Evolutionary conservation across 2,329 filamentous ascomycete species (phyloP).

Genomic region (Drechslerella coelobrocha): DNA sequence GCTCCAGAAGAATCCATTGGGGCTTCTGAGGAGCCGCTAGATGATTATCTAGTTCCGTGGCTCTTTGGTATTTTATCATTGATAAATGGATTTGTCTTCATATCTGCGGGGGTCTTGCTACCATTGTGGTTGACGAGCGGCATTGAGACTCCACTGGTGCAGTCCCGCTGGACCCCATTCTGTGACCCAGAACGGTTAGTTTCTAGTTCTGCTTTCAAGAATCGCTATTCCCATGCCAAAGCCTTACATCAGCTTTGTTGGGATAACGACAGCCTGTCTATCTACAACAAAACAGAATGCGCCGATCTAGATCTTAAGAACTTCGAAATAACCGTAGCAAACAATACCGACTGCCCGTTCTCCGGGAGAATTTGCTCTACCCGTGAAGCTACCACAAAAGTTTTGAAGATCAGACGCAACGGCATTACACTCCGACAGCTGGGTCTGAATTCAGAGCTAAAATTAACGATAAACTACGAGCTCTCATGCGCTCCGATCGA

Average conservation of each 20-base stretch:
- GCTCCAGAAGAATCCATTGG: background rate
- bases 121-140: conserved; percentile 5
- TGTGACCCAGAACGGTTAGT: background rate
- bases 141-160: conserved; percentile 5
- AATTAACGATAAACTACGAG: conserved; percentile 4
- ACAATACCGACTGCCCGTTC: conserved; percentile 3
- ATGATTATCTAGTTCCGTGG: conserved; percentile 6
- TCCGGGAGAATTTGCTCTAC: conserved; percentile 5
- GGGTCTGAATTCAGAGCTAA: conserved; percentile 8
- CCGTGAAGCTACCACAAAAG: background rate
- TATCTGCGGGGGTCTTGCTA: conserved; percentile 5
- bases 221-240: background rate
- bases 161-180: conserved; percentile 6
- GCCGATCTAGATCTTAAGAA: background rate
- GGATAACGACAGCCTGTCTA: background rate
- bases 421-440: conserved; percentile 11
- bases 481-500: conserved; percentile 8
- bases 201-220: too few species aligned
- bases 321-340: background rate
- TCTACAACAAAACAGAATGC: conserved; percentile 4
- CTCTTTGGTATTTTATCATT: background rate
- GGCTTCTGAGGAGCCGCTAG: background rate
- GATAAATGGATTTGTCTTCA: background rate
- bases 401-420: conserved; percentile 5
- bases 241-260: conserved; percentile 7